A percentile compares a stretch with the other conserved stretches of the same genome.
Conservation (phyloP, 2,329 filamentous ascomycete species). For the Pseudogymnoascus sp. region DNA sequence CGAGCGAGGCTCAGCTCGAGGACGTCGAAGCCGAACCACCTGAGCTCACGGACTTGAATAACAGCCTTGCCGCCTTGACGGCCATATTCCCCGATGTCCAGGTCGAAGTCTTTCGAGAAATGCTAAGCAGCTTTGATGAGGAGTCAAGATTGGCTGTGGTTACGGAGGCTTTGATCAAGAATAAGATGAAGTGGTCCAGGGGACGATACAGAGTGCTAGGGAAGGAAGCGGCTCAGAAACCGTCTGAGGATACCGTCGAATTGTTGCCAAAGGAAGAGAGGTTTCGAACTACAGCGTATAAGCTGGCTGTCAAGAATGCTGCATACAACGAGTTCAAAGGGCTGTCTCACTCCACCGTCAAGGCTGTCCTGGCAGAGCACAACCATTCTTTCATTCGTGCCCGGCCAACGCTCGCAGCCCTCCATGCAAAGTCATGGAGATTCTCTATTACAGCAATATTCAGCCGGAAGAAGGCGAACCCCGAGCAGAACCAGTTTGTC, state of each 20-base stretch:
- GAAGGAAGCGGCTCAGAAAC: conserved; percentile 24
- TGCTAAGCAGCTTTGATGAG: conserved; percentile 65
- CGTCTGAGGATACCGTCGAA: conserved; percentile 22
- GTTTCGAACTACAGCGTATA: conserved; percentile 61
- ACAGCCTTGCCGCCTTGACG: conserved; percentile 57
- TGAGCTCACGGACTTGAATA: conserved; percentile 62
- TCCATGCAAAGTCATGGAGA: conserved; percentile 69
- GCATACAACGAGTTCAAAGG: conserved; percentile 70
- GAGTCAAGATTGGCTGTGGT: conserved; percentile 71
- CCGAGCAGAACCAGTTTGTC: conserved; percentile 54
- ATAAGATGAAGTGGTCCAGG: conserved; percentile 60
- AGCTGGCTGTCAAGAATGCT: conserved; percentile 56
- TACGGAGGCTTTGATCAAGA: conserved; percentile 67
- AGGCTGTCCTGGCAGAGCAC: conserved; percentile 69
- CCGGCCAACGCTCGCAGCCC: conserved; percentile 56
- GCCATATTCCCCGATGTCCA: conserved; percentile 74
- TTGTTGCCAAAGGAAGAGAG: conserved; percentile 50
- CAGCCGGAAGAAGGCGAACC: conserved; percentile 50
- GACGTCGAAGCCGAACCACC: conserved; percentile 42
- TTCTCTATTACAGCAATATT: conserved; percentile 66
- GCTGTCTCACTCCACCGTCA: conserved; percentile 63
- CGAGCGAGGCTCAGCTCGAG: conserved; percentile 46
- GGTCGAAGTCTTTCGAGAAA: conserved; percentile 73
- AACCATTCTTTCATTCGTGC: conserved; percentile 72
- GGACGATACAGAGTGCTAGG: conserved; percentile 50